Conservation (phyloP, 495 filamentous ascomycete species). For the Xylaria palmicola region DNA sequence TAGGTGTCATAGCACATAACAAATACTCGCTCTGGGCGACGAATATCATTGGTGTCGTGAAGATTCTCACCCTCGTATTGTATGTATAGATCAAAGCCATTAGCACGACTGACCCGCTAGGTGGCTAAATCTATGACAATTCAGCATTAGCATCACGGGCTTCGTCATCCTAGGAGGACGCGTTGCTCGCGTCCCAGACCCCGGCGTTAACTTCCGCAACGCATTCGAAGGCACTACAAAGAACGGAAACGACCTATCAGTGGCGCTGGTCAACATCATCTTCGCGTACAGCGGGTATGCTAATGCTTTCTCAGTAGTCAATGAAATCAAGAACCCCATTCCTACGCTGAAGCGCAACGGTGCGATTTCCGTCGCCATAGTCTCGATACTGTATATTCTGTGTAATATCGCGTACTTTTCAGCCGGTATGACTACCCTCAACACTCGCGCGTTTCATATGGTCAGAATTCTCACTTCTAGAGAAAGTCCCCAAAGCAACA, state of each 20-base stretch:
- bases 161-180: conserved; percentile 61
- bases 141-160: conserved; percentile 54
- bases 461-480: conserved; percentile 7
- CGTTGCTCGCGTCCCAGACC: conserved; percentile 52
- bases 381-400: conserved; percentile 57
- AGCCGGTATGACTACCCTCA: conserved; percentile 30
- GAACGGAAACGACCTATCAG: conserved; percentile 56
- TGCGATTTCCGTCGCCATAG: conserved; percentile 48
- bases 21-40: conserved; percentile 54
- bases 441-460: not conserved
- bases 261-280: conserved; percentile 61
- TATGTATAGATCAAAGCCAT: conserved; percentile 12
- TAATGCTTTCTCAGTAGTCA: conserved; percentile 65
- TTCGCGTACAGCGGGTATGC: conserved; percentile 63
- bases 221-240: conserved; percentile 53
- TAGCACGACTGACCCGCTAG: no score
- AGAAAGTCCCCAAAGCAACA: conserved; percentile 49
- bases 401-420: conserved; percentile 64
- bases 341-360: conserved; percentile 53
- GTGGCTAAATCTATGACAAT: no score
- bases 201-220: conserved; percentile 56
- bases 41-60: conserved; percentile 56
- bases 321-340: conserved; percentile 57
- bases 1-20: conserved; percentile 54
- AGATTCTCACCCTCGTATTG: conserved; percentile 57